These are phyloP conservation scores for Piloderma croceum DNA, from an alignment of 768 basidiomycete species.

Conservation along the genomic window DNA sequence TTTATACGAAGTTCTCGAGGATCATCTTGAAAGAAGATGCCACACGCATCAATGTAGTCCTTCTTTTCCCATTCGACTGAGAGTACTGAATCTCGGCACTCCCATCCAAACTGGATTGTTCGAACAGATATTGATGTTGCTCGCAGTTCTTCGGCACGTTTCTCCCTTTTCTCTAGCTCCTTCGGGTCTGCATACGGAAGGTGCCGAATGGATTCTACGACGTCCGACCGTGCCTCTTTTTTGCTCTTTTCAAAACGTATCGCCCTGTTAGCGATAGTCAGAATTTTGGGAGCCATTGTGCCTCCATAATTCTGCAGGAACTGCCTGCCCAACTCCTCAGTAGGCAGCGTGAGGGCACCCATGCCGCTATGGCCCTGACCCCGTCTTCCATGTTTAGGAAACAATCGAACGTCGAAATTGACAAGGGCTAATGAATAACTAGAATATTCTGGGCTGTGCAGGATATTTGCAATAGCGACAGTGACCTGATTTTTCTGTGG, in stretches of 20 bases:
- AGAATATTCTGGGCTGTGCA: slow-evolving; percentile 41
- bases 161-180: slow-evolving; percentile 29
- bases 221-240: slow-evolving; percentile 12
- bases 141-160: slow-evolving; percentile 25
- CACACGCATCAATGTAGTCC: slow-evolving; percentile 17
- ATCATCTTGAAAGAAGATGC: slow-evolving; percentile 36
- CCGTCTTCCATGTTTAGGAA: slow-evolving; percentile 28
- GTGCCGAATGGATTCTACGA: slow-evolving; percentile 29
- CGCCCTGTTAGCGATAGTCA: not conserved
- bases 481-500: slow-evolving; percentile 30
- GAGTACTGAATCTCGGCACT: slow-evolving; percentile 50
- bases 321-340: slow-evolving; percentile 27
- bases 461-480: slow-evolving; percentile 32
- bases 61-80: slow-evolving; percentile 54
- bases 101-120: slow-evolving; percentile 55
- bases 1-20: slow-evolving; percentile 43
- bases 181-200: slow-evolving; percentile 39
- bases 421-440: slow-evolving; percentile 24
- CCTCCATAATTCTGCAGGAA: slow-evolving; percentile 42
- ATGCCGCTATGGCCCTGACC: slow-evolving; percentile 33
- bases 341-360: slow-evolving; percentile 47
- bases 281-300: not conserved
- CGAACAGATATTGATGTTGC: slow-evolving; percentile 25
- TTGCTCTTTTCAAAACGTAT: slow-evolving; percentile 15
- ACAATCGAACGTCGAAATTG: slow-evolving; percentile 53